A percentile compares a stretch with the other conserved stretches of the same genome.
phyloP scores from a whole-genome alignment of 257 asterid species.

The Osmanthus fragrans region DNA sequence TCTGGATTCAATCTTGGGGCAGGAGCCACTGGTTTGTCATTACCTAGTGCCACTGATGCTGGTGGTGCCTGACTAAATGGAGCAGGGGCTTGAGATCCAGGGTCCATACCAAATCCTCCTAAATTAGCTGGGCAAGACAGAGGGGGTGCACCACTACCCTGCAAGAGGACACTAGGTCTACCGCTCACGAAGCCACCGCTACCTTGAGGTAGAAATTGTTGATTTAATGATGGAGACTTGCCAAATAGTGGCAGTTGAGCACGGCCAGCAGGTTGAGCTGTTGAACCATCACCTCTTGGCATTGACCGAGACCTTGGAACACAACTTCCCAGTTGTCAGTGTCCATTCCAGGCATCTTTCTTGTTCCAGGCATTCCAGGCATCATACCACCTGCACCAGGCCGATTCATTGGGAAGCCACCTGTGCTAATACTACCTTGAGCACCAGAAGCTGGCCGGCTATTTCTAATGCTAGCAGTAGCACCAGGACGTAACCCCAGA shows the following conservation, averaged over 20 bases:
- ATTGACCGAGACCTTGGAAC: conserved; percentile 66
- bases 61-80: conserved; percentile 37
- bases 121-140: conserved; percentile 34
- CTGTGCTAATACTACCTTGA: conserved; percentile 62
- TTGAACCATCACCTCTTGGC: conserved; percentile 33
- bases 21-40: conserved; percentile 45
- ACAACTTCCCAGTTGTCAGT: conserved; percentile 29
- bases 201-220: conserved; percentile 67
- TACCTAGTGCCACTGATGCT: conserved; percentile 29
- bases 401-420: conserved; percentile 69
- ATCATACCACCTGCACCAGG: conserved; percentile 94
- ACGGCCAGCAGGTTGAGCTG: conserved; percentile 33
- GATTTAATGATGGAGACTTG: conserved; percentile 58
- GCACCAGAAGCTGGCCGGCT: conserved; percentile 54
- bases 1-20: conserved; percentile 33
- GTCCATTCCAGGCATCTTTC: conserved; percentile 78
- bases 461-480: conserved; percentile 79
- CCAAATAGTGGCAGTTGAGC: conserved; percentile 54
- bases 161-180: conserved; percentile 70
- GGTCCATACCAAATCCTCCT: conserved; percentile 40
- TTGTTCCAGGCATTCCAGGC: conserved; percentile 97
- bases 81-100: conserved; percentile 39
- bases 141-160: conserved; percentile 53
- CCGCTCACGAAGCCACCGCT: conserved; percentile 55
- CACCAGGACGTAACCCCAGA: conserved; percentile 93